Evolutionary conservation across 2,329 filamentous ascomycete species (phyloP), one percentile per base, ranked within the genome.

Genomic region (Alternaria longipes): DNA sequence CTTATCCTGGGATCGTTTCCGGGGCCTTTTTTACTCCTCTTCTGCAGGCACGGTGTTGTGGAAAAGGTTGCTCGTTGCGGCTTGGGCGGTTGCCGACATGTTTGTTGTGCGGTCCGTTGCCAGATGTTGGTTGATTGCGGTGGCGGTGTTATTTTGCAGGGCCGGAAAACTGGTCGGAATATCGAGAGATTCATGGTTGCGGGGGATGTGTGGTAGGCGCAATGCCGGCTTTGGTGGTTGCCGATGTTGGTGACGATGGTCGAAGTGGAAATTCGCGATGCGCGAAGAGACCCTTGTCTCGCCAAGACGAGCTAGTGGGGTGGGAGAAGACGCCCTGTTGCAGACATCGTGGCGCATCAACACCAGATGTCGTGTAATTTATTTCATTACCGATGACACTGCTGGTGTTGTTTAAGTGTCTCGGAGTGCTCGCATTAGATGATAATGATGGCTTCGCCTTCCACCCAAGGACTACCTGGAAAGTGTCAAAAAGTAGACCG

Each of bases 1-100:
- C 75, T 77, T 53, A 78, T 72, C 49, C 75, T 55, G 1, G 75
- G 74, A 61, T 78, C 75, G 30, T 65, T 69, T 4, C 64, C 62
- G 1, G 56, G 59, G 3, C 60, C 63, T 14, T 73, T 73, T 34
- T 71, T 74, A 11, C 57, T 62, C 1, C 75, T 53, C 61, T 76
- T 75, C 54, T 72, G 64, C 32, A 77, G 36, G 8, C 55, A 65
- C 8, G 71, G 52, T 45, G 75, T 77, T 2, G 75, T 69, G 45
- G 75, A 76, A 65, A 78, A 78, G 45, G 62, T 47, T 1, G 71
- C 69, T 60, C 16, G 30, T 7, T 32, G 50, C 11, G 34, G 18
- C n/a, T 55, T 30, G 11, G 32, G 52, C 28, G 50, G 62, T 18
- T 62, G 59, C 8, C n/a, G 60, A 58, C 62, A 62, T 70, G 28